Conservation (phyloP, 257 asterid species). For the Nicotiana benthamiana region DNA sequence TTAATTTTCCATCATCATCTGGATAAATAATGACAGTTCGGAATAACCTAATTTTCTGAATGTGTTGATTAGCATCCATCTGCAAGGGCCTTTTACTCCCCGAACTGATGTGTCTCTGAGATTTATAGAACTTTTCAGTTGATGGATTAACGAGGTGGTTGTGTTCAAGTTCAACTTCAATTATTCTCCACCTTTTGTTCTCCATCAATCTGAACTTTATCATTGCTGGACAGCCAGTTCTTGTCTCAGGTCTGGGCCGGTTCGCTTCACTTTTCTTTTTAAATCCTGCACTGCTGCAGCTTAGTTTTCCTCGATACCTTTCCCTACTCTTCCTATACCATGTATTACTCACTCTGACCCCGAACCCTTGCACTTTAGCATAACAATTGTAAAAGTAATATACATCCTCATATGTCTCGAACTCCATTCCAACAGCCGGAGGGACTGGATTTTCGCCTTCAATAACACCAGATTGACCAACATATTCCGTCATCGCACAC, state of each 20-base stretch:
- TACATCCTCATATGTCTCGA: slow-evolving; percentile 56
- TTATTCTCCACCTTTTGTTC: slow-evolving; percentile 49
- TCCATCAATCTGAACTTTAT: slow-evolving; percentile 52
- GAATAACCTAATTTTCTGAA: slow-evolving; percentile 38
- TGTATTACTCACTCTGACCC: slow-evolving; percentile 59
- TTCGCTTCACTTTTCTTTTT: slow-evolving; percentile 57
- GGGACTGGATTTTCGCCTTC: slow-evolving; percentile 49
- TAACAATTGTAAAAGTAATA: slow-evolving; percentile 54
- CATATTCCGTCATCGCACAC: slow-evolving; percentile 45
- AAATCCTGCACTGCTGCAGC: slow-evolving; percentile 69
- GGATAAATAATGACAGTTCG: slow-evolving; percentile 39
- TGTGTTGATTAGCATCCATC: slow-evolving; percentile 24
- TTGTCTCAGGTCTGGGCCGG: slow-evolving; percentile 58
- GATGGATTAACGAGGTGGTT: slow-evolving; percentile 44
- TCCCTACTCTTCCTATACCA: slow-evolving; percentile 64
- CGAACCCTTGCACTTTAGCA: slow-evolving; percentile 60
- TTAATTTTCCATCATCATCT: slow-evolving; percentile 22
- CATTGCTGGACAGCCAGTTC: slow-evolving; percentile 71
- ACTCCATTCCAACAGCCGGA: slow-evolving; percentile 58
- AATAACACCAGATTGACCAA: slow-evolving; percentile 35
- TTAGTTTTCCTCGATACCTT: slow-evolving; percentile 54
- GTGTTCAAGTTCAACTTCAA: slow-evolving; percentile 58
- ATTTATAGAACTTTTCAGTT: slow-evolving; percentile 35
- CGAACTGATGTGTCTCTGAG: slow-evolving; percentile 27
- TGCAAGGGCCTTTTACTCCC: slow-evolving; percentile 51